phyloP scores from a whole-genome alignment of 768 basidiomycete species.

The Auricularia cornea region DNA sequence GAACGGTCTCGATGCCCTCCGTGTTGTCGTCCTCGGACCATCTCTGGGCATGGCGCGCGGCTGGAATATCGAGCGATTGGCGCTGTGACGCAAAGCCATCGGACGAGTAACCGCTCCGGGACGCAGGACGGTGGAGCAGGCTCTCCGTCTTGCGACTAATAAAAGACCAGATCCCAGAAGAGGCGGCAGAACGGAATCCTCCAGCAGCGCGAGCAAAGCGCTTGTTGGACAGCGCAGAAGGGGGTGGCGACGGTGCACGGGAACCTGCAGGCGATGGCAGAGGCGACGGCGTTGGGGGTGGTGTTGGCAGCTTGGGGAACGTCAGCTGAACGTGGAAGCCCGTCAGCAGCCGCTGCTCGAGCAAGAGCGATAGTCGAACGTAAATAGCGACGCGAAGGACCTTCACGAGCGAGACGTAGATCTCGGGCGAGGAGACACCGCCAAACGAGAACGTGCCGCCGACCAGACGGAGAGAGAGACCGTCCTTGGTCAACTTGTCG shows the following conservation, averaged over 20 bases:
- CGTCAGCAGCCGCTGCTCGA: conserved; percentile 51
- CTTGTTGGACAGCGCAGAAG: background rate
- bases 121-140: conserved; percentile 16
- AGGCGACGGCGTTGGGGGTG: background rate
- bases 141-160: conserved; percentile 29
- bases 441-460: conserved; percentile 56
- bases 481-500: conserved; percentile 6
- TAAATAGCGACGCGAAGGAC: conserved; percentile 47
- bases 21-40: background rate
- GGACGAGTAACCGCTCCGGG: background rate
- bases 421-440: conserved; percentile 33
- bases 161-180: conserved; percentile 27
- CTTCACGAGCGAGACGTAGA: conserved; percentile 37
- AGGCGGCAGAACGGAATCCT: conserved; percentile 10
- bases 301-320: conserved; percentile 22
- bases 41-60: background rate
- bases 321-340: conserved; percentile 43
- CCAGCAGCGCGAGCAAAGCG: conserved; percentile 10
- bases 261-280: background rate
- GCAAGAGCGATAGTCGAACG: conserved; percentile 46
- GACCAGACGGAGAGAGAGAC: conserved; percentile 33
- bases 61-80: background rate
- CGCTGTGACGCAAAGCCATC: background rate
- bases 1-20: background rate
- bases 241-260: background rate